Evolutionary conservation across 495 filamentous ascomycete genomes (phyloP), one percentile per base, ranked within the genome.

Genomic region (Hypomontagnella submonticulosa): DNA sequence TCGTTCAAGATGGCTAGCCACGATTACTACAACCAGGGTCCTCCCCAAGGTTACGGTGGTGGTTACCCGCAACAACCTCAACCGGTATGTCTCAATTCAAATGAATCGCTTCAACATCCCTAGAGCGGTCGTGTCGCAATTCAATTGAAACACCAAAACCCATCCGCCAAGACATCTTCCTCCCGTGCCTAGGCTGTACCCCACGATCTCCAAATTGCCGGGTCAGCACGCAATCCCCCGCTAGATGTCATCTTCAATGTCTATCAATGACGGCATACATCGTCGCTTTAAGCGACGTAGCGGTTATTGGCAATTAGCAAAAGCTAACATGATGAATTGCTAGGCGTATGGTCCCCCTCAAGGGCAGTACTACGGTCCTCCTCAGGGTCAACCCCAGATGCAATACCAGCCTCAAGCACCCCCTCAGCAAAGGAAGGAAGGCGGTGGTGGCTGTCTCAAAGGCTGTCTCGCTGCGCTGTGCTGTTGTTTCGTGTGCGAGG

Each of bases 401-500:
- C 82, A 87, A 60, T 88, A 88, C 69, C 84, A 87, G 73, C 84
- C 85, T 64, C 84, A 83, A 55, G 85, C 84, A 30, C 83, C 81
- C 32, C 84, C 78, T 36, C 81, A 81, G 69, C 77, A 82, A 54
- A 73, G 70, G 6, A 70, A 68, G 49, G 54, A 73, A 50, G 83
- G 80, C 19, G 81, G 84, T 55, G 76, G 78, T 13, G 89, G 89
- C 50, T 91, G 88, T 63, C 79, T 92, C 60, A 76, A 78, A 50
- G 82, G 82, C 30, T 90, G 90, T 76, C 73, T 93, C 23, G 88
- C 88, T 11, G 82, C 83, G 19, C 76, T 92, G 42, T 92, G 89
- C 81, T 93, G 90, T 71, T 92, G 89, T 70, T 92, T 88, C 76
- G 84, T 92, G 18, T 90, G 88, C 66, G 89, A 92, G 70, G 87